Percentiles rank a stretch among this genome's conserved stretches.
These are phyloP conservation scores for Lactarius vividus DNA, from an alignment of 768 basidiomycete genomes.

Conservation along the genomic window DNA sequence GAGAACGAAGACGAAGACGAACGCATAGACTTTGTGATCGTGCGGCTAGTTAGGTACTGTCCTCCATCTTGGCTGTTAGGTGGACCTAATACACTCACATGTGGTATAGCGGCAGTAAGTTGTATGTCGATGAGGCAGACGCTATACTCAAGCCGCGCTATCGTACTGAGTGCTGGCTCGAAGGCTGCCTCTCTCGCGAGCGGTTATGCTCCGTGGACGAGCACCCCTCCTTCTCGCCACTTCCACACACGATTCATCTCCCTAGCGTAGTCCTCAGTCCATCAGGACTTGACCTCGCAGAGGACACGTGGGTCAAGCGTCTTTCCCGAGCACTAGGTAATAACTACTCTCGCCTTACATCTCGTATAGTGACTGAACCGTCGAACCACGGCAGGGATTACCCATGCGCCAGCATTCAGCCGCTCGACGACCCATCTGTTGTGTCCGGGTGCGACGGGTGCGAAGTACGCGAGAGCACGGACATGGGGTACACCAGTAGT, in stretches of 20 bases:
- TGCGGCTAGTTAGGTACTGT: constrained; percentile 69
- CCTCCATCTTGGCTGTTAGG: background rate
- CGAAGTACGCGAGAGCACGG: constrained; percentile 73
- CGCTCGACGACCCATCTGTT: constrained; percentile 75
- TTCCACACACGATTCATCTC: constrained; percentile 57
- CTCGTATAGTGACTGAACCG: background rate
- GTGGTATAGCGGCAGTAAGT: constrained; percentile 59
- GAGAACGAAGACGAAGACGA: constrained; percentile 40
- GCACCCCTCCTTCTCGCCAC: constrained; percentile 68
- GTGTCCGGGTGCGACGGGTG: constrained; percentile 65
- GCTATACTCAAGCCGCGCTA: constrained; percentile 49
- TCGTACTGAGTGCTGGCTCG: constrained; percentile 93
- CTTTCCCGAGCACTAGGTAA: constrained; percentile 67
- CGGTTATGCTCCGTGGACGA: constrained; percentile 65
- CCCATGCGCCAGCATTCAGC: constrained; percentile 55
- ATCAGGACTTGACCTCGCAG: constrained; percentile 73
- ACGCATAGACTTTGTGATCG: constrained; percentile 61
- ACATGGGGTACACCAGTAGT: constrained; percentile 82
- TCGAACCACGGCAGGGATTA: constrained; percentile 45
- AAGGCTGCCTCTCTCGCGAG: constrained; percentile 76
- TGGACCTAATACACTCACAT: background rate
- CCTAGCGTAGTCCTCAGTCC: constrained; percentile 62
- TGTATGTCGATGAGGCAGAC: constrained; percentile 59
- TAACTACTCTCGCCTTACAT: constrained; percentile 16
- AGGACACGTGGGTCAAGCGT: constrained; percentile 62